Evolutionary conservation across 306 rosid genomes (phyloP), one percentile per base, ranked within the genome.

Genomic region (Oemleria cerasiformis): DNA sequence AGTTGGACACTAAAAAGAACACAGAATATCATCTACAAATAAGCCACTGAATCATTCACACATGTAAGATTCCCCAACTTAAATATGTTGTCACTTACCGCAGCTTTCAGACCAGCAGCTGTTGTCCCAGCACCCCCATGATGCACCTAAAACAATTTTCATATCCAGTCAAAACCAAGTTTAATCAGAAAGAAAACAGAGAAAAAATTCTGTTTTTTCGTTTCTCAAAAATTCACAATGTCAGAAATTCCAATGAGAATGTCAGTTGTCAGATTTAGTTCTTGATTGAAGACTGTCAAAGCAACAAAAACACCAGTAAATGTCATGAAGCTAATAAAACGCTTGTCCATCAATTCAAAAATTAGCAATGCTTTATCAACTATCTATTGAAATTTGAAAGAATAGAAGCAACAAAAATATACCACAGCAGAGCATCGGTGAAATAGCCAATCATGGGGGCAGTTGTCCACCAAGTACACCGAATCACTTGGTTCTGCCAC

Each of bases 121-220:
- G 98, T 94, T 62, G 98, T 91, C 82, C 97, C 97, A 6, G 97
- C 97, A 43, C 98, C 97, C 14, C 98, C 98, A 54, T 94, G 96
- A 83, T 94, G 98, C 65, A 94, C 96, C 98, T 94, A 80, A 65
- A 50, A 65, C 20, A 63, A 48, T 57, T 65, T 61, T 11, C 66
- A 73, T 71, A 39, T 17, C 25, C 30, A 51, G 21, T 16, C 21
- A 42, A 53, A 61, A 72, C 6, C 60, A 17, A 3, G 20, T 13
- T 25, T 36, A 58, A 11, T 19, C 12, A 23, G 25, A 53, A 53
- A 53, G 25, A 9, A n/a, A n/a, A 53, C 12, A 53, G 19, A 7
- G 56, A 6, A 7, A 19, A n/a, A 3, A 23, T 30, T 30, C n/a
- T n/a, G n/a, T 30, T 30, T 30, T 30, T 30, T 2, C 36, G 2